Base-by-base conservation (phyloP, 768 basidiomycete genomes). In the Termitomyces sp. region DNA sequence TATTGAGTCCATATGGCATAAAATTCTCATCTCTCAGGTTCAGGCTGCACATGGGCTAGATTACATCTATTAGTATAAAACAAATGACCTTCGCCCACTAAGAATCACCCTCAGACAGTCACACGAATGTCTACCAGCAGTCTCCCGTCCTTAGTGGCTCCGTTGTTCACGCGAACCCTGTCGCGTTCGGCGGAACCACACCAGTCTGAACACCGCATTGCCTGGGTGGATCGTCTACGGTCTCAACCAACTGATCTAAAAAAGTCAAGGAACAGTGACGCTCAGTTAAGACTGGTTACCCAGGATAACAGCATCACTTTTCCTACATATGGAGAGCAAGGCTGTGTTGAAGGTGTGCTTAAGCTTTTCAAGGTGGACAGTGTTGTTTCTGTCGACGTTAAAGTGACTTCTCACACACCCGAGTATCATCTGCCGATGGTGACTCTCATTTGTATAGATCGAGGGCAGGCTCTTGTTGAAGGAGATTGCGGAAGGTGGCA, bases 401-500 rank as follows among this genome's bases (percentile, higher is more conserved):
- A 87, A 79, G 89, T 83, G 63, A 60, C 75, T 47, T 45, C 17
- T 47, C 5, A 12, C 40, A 50, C 25, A 17, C 1, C 14, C 1
- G 5, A 14, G 5, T 17, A 47, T 43, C 50, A 1, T 53, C 31
- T 0, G 10, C 5, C 17, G 11, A 1, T 29, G 32, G 9, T 43
- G 29, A 42, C 7, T 20, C 17, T 31, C 17, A n/a, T 56, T 12
- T 43, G 36, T 37, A 36, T 37, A 89, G 88, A 76, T 89, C 31
- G 86, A 88, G 68, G 89, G 88, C 12, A 77, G 73, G 43, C 74
- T 91, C 52, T 70, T 73, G 55, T 66, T 90, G 49, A 81, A 82
- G 60, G 88, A 90, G 68, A 77, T 88, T 29, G 88, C 83, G 4
- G 89, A 84, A 62, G 85, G 84, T n/a, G 90, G 90, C 12, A 77